A percentile compares a stretch with the other conserved stretches of the same genome.
These are phyloP conservation scores for Trichocladium uniseriatum DNA, from an alignment of 495 filamentous ascomycete species.

Conservation along the genomic window DNA sequence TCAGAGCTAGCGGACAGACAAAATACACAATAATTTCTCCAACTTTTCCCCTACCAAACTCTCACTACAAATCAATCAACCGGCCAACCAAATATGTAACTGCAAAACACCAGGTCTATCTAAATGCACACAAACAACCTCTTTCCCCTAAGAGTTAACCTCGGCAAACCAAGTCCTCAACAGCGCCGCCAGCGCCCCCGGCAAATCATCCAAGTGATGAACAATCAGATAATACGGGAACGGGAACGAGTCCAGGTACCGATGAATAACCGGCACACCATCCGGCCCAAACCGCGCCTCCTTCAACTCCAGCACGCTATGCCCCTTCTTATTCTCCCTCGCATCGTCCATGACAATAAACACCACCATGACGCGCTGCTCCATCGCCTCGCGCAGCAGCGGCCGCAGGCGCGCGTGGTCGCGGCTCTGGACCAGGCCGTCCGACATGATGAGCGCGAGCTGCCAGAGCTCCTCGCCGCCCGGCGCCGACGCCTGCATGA, in stretches of 20 bases:
- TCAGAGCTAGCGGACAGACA: no score
- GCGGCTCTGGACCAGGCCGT: constrained; percentile 71
- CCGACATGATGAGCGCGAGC: constrained; percentile 81
- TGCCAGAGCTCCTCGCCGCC: constrained; percentile 89
- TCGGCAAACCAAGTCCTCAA: constrained; percentile 96
- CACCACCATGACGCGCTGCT: constrained; percentile 94
- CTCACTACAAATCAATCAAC: background rate
- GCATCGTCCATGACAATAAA: constrained; percentile 91
- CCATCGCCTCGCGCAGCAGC: constrained; percentile 74
- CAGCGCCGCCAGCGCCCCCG: constrained; percentile 74
- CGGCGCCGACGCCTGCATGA: constrained; percentile 42
- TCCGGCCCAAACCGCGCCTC: constrained; percentile 68
- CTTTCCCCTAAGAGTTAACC: constrained; percentile 42
- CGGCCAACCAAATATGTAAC: background rate
- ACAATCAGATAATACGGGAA: constrained; percentile 95
- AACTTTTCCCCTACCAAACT: constrained; percentile 7
- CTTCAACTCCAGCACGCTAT: constrained; percentile 68
- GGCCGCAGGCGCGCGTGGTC: constrained; percentile 75
- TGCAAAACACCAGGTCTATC: background rate
- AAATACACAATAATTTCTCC: no score
- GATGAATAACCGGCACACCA: constrained; percentile 57
- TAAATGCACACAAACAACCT: background rate
- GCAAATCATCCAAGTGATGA: constrained; percentile 80
- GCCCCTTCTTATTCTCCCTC: constrained; percentile 31
- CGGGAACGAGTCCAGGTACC: constrained; percentile 90